Evolutionary conservation across 768 basidiomycete genomes (phyloP), one percentile per base, ranked within the genome.

Genomic region (Phaeotremella skinneri): DNA sequence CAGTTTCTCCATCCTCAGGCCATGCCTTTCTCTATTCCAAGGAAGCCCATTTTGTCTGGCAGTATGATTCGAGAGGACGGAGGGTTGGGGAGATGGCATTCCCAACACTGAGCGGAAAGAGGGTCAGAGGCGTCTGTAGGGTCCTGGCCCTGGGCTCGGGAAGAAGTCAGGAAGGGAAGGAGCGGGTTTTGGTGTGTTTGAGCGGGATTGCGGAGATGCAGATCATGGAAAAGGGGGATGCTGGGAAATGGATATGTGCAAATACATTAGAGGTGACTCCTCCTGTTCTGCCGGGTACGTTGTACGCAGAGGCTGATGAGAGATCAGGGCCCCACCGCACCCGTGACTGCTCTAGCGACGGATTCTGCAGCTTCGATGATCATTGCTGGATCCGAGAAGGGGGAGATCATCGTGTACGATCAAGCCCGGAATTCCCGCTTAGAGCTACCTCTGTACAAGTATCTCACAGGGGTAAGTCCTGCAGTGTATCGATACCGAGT

Each of bases 51-150:
- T 16, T 60, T 6, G 34, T 68, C 1, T 68, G 66, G 66, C 62
- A 68, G 42, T 68, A 68, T 39, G 66, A 68, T 55, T 13, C 14
- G 0, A 54, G 54, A 23, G 62, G 62, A 11, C 25, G 56, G 29
- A 51, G 63, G 27, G 51, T 68, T 3, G 52, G 56, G 3, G 66
- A 68, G 52, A 37, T 68, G 11, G 13, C 43, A 6, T 45, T 37
- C 17, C 34, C 16, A 43, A 17, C 3, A 29, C 52, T 14, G 29
- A 17, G 6, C n/a, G 11, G 43, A 2, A 53, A 49, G 16, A 58
- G 25, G 39, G 23, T 20, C 30, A 55, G 23, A 45, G 21, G 21
- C 21, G 20, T 55, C 4, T 30, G 20, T 6, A 16, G 30, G 11
- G 50, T 53, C 4, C 14, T 45, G 25, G 27, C 41, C 21, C 11